These are phyloP conservation scores for Tremellales sp. DNA, from an alignment of 1,284 basidiomycete genomes.

Conservation along the genomic window DNA sequence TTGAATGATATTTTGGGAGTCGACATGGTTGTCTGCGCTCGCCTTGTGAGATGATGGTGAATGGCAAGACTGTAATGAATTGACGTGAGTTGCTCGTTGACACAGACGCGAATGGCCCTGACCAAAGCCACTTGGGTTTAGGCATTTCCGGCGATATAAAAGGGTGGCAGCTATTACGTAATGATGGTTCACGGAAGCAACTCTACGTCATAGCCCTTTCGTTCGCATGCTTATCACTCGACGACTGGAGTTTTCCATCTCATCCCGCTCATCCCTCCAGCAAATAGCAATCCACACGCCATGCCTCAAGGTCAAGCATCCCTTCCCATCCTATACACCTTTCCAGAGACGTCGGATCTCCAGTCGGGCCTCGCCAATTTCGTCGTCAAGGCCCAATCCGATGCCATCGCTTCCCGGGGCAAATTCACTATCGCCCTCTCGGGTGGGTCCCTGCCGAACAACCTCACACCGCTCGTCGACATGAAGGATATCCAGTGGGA, in stretches of 20 bases:
- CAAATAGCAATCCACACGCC: slow-evolving; percentile 3
- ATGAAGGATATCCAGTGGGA: slow-evolving; percentile 80
- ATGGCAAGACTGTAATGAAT: neutral
- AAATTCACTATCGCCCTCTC: slow-evolving; percentile 90
- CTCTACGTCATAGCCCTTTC: neutral
- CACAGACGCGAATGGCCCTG: neutral
- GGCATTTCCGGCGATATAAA: neutral
- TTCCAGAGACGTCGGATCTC: slow-evolving; percentile 56
- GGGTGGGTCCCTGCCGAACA: slow-evolving; percentile 86
- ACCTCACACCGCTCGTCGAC: slow-evolving; percentile 67
- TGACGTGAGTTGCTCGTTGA: neutral
- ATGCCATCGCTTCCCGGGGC: slow-evolving; percentile 80
- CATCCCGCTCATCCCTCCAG: neutral
- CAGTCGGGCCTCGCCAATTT: slow-evolving; percentile 70
- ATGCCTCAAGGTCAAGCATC: slow-evolving; percentile 44
- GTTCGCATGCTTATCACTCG: neutral
- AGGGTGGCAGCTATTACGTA: neutral
- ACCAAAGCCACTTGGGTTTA: neutral
- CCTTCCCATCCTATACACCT: slow-evolving; percentile 69
- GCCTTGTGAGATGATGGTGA: neutral
- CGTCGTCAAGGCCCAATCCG: slow-evolving; percentile 81
- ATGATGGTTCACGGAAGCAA: neutral
- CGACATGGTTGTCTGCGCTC: slow-evolving; percentile 29
- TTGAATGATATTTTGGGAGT: slow-evolving; percentile 44
- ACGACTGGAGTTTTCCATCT: neutral